Base-by-base conservation (phyloP, 148 eudicot species). In the Arctostaphylos glauca region DNA sequence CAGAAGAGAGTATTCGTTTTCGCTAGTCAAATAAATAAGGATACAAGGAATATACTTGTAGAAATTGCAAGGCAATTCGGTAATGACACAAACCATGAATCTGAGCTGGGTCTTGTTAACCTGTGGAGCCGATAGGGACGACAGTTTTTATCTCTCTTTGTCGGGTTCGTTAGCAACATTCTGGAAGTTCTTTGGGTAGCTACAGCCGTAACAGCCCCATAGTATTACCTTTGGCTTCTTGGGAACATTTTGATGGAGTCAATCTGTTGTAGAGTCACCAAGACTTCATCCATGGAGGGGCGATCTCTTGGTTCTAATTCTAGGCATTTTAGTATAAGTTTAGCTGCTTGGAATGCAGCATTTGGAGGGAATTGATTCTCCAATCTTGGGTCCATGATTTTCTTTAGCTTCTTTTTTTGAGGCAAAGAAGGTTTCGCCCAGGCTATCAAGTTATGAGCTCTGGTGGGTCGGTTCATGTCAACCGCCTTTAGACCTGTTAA, bases 51-150 rank as follows among this genome's bases (percentile, higher is more conserved):
- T 31, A 31, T 31, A 31, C 38, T 31, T 31, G 38, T 31, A 31
- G 38, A 31, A 31, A 31, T 31, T 31, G 38, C 38, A 31, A 31
- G 38, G 38, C 38, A 31, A 1, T 31, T 31, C 38, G 38, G 38
- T 31, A 31, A 31, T 31, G 38, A 31, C 38, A 31, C 38, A 31
- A 31, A 31, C 38, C 38, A 31, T 31, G 38, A 31, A 64, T 91
- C 85, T 89, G 98, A 91, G 53, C 87, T 31, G 38, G 38, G 38
- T 31, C 38, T 79, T 95, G 80, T 81, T 95, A 73, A 92, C 98
- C 0, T 93, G 98, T 77, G 93, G 91, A 85, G 94, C 90, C 72
- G 98, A 95, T 79, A 80, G 94, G 84, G 95, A 91, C 84, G 98
- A 95, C 81, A 94, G 98, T 80, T 71, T 92, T 9, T 96, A 31